Conservation (phyloP, 352 stramenopile genomes). For the Phytophthora colocasiae region DNA sequence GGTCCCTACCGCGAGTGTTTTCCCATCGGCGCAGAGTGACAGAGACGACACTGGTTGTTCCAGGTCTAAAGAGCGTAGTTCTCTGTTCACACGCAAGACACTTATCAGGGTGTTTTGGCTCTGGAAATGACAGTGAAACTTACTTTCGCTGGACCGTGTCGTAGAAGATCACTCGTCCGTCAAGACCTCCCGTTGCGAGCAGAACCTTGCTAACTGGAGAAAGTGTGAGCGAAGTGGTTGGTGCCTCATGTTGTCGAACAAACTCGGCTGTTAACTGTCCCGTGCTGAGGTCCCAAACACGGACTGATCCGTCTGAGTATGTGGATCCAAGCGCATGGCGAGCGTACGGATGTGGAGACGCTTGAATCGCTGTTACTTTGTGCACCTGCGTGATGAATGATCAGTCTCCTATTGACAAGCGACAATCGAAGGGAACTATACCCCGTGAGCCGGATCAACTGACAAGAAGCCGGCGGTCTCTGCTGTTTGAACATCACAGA, state of each 20-base stretch:
- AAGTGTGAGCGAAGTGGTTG: conserved; percentile 60
- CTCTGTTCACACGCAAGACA: conserved; percentile 33
- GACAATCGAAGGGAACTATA: conserved; percentile 12
- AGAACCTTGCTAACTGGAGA: conserved; percentile 80
- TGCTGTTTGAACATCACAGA: conserved; percentile 69
- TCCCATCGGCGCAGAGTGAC: conserved; percentile 68
- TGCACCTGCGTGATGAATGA: conserved; percentile 41
- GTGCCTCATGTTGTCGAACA: conserved; percentile 58
- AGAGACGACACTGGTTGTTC: conserved; percentile 64
- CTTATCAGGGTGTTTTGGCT: neutral
- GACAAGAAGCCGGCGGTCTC: conserved; percentile 59
- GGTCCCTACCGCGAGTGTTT: conserved; percentile 66
- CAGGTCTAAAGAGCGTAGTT: conserved; percentile 64
- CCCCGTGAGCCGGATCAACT: conserved; percentile 51
- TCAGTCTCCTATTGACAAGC: neutral
- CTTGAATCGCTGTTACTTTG: conserved; percentile 59
- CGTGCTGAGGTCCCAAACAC: conserved; percentile 70
- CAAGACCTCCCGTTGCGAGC: conserved; percentile 59
- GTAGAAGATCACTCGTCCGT: conserved; percentile 79
- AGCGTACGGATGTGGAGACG: conserved; percentile 69
- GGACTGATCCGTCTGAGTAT: conserved; percentile 69
- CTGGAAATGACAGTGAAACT: conserved; percentile 1
- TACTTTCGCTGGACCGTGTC: conserved; percentile 73
- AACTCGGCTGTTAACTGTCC: conserved; percentile 68
- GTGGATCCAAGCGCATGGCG: conserved; percentile 61